Percentiles rank a stretch among this genome's conserved stretches.
Evolutionary conservation across 179 eudicot species (phyloP).

Genomic region (Drosera spatulata): DNA sequence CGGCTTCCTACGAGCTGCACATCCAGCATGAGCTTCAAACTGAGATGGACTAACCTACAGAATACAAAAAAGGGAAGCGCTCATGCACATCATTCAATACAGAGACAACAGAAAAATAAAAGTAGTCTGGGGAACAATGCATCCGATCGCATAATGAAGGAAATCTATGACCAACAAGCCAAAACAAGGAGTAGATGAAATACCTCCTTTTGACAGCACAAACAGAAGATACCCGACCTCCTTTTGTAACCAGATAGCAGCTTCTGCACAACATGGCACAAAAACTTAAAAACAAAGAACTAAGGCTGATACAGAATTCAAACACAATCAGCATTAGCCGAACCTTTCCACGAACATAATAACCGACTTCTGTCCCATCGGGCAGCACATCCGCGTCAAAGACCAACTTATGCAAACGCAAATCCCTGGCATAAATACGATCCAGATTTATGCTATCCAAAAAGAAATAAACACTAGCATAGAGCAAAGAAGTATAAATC

Average conservation of each 20-base stretch:
- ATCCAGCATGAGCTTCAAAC: conserved; percentile 45
- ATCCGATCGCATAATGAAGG: too few relatives aligned
- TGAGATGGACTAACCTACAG: conserved; percentile 36
- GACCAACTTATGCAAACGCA: conserved; percentile 62
- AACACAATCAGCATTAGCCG: conserved; percentile 4
- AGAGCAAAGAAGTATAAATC: too few relatives aligned
- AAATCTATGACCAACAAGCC: too few relatives aligned
- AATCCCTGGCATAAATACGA: conserved; percentile 29
- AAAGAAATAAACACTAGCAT: too few relatives aligned
- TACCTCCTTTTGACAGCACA: conserved; percentile 30
- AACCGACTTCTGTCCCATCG: conserved; percentile 66
- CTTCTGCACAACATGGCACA: conserved; percentile 21
- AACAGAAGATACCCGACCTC: conserved; percentile 27
- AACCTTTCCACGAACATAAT: conserved; percentile 58
- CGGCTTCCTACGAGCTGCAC: conserved; percentile 31
- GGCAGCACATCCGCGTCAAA: conserved; percentile 55
- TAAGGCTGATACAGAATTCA: not conserved
- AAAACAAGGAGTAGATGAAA: not conserved
- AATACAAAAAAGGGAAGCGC: conserved; percentile 2
- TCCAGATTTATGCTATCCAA: too few relatives aligned
- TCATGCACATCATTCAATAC: too few relatives aligned
- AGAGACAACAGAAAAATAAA: not conserved
- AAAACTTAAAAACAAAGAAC: conserved; percentile 4
- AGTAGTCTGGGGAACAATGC: too few relatives aligned
- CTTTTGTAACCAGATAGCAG: conserved; percentile 25